Base-by-base conservation (phyloP, 495 filamentous ascomycete genomes). In the Xylaria intraflava region DNA sequence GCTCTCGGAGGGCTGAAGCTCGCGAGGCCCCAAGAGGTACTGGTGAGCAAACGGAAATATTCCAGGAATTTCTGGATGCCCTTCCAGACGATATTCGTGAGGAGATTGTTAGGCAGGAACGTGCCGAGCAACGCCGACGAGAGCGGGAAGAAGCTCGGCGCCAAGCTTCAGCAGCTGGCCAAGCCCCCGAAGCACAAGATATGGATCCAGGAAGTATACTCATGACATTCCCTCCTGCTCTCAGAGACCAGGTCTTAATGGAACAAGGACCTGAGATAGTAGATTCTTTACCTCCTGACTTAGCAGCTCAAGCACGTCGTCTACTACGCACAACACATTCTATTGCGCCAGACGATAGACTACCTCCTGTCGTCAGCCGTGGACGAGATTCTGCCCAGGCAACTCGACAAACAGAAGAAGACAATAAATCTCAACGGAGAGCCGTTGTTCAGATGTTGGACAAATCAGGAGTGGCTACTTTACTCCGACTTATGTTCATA, bases 401-500 rank as follows among this genome's bases (percentile, higher is more conserved):
- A 5, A 57, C 59, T 2, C 62, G 61, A 48, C 49, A 59, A 19
- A 57, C 56, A 9, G 70, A 66, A 14, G 60, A 48, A 26, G 71
- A 76, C 26, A 43, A 44, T 20, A 94, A 95, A 69, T 78, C 82
- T 22, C 82, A 85, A 57, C 81, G 89, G 51, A 83, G 84, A 61
- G 85, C 87, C 20, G 85, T 89, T 46, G 84, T 95, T 27, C 93
- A 99, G 69, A 95, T 97, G 85, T 81, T 97, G 5, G 94, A 99
- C 70, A 96, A 95, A 66, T 79, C 90, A 49, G 93, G 93, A 23
- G 83, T 99, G 65, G 93, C 94, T 20, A 96, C 93, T 10, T 71
- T 99, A 7, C 79, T 99, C 30, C 88, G 93, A 14, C 77, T 99
- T 11, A 96, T 99, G 92, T 99, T 99, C 65, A 86, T 96, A 55